These are phyloP conservation scores for Rhododendron williamsianum DNA, from an alignment of 148 eudicot species.

Conservation along the genomic window DNA sequence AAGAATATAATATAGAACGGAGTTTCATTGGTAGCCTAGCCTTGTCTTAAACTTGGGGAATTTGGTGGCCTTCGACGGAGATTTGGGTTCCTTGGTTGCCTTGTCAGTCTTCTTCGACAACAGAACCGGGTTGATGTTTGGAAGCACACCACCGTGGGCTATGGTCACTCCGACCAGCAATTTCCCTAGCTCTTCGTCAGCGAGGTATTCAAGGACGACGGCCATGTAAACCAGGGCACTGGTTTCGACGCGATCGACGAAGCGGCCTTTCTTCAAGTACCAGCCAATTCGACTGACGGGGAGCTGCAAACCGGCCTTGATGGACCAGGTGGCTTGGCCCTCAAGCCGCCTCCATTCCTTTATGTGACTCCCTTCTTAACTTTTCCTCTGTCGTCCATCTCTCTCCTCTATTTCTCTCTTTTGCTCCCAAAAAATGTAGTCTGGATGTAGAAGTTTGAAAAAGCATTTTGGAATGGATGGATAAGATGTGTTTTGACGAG, in stretches of 20 bases:
- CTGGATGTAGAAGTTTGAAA: neutral
- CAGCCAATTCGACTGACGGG: too few species aligned
- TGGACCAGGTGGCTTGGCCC: constrained; percentile 60
- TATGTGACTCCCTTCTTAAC: constrained; percentile 59
- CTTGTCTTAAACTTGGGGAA: constrained; percentile 27
- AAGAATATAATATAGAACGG: too few species aligned
- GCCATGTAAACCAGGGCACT: too few species aligned
- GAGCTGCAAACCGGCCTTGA: too few species aligned
- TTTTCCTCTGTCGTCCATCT: constrained; percentile 46
- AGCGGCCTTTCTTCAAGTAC: too few species aligned
- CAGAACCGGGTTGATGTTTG: constrained; percentile 55
- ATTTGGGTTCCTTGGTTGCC: constrained; percentile 35
- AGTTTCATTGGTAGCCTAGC: too few species aligned
- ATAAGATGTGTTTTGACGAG: neutral
- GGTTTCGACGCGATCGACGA: too few species aligned
- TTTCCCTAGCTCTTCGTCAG: constrained; percentile 58
- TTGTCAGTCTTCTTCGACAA: constrained; percentile 51
- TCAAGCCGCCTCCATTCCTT: constrained; percentile 56
- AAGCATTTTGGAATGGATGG: neutral
- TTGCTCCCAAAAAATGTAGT: neutral
- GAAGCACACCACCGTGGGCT: constrained; percentile 66
- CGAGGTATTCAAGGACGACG: too few species aligned
- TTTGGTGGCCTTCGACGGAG: constrained; percentile 45
- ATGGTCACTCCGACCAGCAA: constrained; percentile 56
- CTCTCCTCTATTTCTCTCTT: neutral